Percentiles rank a stretch among this genome's conserved stretches.
These are phyloP conservation scores for Eucalyptus cloeziana DNA, from an alignment of 345 rosid genomes.

Conservation along the genomic window DNA sequence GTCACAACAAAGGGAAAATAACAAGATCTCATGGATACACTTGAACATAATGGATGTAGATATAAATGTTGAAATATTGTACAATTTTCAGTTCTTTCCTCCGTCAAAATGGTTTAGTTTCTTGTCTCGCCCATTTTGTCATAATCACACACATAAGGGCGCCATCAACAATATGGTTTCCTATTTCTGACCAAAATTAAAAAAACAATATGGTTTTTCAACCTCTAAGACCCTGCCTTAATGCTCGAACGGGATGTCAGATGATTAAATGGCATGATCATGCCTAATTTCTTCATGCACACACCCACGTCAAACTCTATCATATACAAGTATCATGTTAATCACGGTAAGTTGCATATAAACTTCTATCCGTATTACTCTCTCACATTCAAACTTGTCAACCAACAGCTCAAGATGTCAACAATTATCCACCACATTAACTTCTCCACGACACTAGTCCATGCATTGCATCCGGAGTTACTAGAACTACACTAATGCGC, in stretches of 20 bases:
- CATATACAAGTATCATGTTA: not conserved
- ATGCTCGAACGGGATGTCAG: not conserved
- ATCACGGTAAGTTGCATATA: not conserved
- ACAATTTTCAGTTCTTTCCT: not conserved
- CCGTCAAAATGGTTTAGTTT: not conserved
- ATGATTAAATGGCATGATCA: not conserved
- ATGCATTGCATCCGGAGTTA: not conserved
- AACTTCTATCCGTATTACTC: not conserved
- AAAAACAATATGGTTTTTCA: not conserved
- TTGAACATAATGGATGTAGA: not conserved
- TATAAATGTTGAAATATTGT: not conserved
- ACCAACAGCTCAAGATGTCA: not conserved
- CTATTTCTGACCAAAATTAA: too few species aligned
- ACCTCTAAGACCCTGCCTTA: not conserved
- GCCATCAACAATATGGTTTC: not conserved
- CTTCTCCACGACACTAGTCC: not conserved
- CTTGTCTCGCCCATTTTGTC: not conserved
- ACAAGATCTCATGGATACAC: not conserved
- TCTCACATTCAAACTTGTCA: not conserved
- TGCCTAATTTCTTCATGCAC: not conserved
- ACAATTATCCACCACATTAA: not conserved
- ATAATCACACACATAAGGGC: not conserved
- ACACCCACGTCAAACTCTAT: not conserved
- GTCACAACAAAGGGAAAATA: not conserved
- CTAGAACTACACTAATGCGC: not conserved